Base-by-base conservation (phyloP, 306 rosid genomes). In the Trifolium repens region DNA sequence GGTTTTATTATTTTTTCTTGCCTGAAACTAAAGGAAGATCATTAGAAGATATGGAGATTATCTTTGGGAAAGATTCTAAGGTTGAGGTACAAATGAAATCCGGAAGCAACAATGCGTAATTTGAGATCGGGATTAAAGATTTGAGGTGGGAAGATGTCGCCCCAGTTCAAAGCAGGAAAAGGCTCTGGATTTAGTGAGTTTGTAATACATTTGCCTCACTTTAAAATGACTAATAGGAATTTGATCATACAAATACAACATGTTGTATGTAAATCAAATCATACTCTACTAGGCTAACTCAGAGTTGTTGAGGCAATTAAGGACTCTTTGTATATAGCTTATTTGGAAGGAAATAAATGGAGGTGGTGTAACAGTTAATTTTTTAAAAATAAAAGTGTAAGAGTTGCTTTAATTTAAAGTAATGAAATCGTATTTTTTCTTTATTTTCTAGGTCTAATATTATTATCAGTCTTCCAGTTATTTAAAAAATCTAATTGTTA, bases 1-100 rank as follows among this genome's bases (percentile, higher is more conserved):
- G 54, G 7, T 93, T 88, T 73, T 88, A 80, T 84, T 93, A 68
- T 32, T 87, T 77, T 84, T 85, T 71, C 71, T 49, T 87, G 82
- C 98, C 91, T 24, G 98, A 93, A 87, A 93, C 96, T 17, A 91
- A 89, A 71, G 97, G 97, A 65, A 81, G 74, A 17, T 50, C 94
- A 2, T 83, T 93, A 74, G 98, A 93, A 70, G 96, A 91, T 53
- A 85, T 93, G 84, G 98, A 91, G 52, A 4, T 6, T 19, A 67
- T 84, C 60, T 84, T 84, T 72, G 71, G 53, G 9, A 64, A 80
- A 44, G 27, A 34, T 43, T 55, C 60, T 14, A 80, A 67, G 30
- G 30, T 55, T 0, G 57, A 66, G 55, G 30, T 5, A 32, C 64
- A 50, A 60, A 40, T 42, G 46, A 75, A 75, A 44, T 43, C 39